These are phyloP conservation scores for Alisma plantagoaquatica DNA, from an alignment of 106 monocot species.

Conservation along the genomic window DNA sequence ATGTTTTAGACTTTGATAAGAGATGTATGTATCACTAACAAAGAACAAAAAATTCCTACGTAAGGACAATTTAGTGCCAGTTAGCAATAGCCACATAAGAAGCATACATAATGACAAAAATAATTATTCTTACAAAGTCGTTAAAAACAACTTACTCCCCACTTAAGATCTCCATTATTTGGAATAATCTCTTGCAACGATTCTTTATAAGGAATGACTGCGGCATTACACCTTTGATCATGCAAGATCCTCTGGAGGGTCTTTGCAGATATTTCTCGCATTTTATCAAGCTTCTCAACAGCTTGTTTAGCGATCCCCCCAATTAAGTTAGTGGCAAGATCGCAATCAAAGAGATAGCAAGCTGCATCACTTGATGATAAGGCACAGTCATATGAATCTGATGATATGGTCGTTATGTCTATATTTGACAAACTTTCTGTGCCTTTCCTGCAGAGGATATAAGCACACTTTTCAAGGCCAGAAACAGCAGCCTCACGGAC, in stretches of 20 bases:
- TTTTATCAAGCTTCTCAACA: slow-evolving; percentile 84
- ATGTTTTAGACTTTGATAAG: too few relatives aligned
- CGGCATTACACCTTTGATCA: slow-evolving; percentile 20
- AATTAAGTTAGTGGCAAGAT: slow-evolving; percentile 45
- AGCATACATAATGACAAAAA: too few relatives aligned
- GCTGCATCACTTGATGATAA: slow-evolving; percentile 2
- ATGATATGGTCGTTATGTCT: too few relatives aligned
- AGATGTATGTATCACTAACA: too few relatives aligned
- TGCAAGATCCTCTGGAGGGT: slow-evolving; percentile 75
- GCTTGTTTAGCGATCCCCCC: slow-evolving; percentile 85
- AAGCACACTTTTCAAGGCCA: slow-evolving; percentile 70
- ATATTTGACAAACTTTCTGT: background rate
- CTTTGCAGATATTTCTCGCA: slow-evolving; percentile 70
- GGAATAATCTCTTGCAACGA: slow-evolving; percentile 65
- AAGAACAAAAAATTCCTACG: too few relatives aligned
- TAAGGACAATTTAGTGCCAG: too few relatives aligned
- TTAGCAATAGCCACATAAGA: too few relatives aligned
- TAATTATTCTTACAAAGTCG: too few relatives aligned
- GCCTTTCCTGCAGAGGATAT: slow-evolving; percentile 65
- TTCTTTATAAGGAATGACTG: slow-evolving; percentile 48
- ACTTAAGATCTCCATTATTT: slow-evolving; percentile 41
- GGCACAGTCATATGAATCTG: slow-evolving; percentile 4
- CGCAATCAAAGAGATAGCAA: slow-evolving; percentile 42
- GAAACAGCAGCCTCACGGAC: slow-evolving; percentile 89
- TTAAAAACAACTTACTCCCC: slow-evolving; percentile 44